Conservation (phyloP, 371 early-diverging fungal genomes). For the Mucor indicus region DNA sequence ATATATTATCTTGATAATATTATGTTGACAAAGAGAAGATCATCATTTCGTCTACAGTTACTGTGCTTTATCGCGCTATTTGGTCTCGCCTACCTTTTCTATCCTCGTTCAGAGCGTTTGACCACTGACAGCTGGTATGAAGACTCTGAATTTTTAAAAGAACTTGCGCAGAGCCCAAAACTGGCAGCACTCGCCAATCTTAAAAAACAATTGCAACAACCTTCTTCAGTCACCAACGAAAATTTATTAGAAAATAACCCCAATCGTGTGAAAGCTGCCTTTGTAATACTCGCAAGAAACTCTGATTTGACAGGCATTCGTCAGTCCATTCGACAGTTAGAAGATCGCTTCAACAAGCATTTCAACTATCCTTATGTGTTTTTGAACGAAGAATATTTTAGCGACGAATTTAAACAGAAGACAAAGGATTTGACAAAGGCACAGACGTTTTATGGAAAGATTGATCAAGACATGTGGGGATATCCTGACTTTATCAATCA, state of each 20-base stretch:
- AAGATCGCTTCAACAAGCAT: constrained; percentile 79
- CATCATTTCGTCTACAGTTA: no score
- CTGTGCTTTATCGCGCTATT: no score
- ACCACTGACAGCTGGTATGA: no score
- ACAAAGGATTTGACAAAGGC: constrained; percentile 49
- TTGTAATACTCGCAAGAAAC: constrained; percentile 72
- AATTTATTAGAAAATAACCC: background rate
- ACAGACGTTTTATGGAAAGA: constrained; percentile 46
- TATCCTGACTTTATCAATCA: constrained; percentile 80
- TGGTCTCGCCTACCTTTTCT: no score
- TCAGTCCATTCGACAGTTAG: constrained; percentile 68
- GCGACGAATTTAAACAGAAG: constrained; percentile 67
- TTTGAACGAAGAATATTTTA: constrained; percentile 80
- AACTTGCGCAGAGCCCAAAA: no score
- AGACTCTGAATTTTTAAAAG: no score
- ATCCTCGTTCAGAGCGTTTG: no score
- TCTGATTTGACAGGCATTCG: constrained; percentile 68
- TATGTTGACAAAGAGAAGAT: no score
- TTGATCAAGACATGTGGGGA: constrained; percentile 71
- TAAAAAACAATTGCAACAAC: no score
- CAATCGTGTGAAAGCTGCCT: constrained; percentile 49
- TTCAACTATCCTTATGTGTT: constrained; percentile 91
- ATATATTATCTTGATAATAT: no score
- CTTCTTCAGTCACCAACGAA: background rate
- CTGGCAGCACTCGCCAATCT: no score